Base-by-base conservation (phyloP, 2,329 filamentous ascomycete species). In the Cercospora beticola region DNA sequence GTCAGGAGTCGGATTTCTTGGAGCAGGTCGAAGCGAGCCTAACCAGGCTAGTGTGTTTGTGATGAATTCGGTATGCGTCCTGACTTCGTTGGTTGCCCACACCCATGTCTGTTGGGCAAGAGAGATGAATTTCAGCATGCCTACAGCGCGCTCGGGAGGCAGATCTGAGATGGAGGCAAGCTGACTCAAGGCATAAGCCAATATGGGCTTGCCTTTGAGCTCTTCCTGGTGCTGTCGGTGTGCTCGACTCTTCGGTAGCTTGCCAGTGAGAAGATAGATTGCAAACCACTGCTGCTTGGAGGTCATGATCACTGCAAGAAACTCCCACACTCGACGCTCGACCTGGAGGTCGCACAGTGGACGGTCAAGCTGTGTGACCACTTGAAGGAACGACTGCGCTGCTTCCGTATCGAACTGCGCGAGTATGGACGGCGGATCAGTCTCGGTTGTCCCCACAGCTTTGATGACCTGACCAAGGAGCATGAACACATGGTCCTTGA, bases 241-340 rank as follows among this genome's bases (percentile, higher is more conserved):
- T 84, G 85, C 59, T 82, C 5, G 90, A 87, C 73, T 95, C 89
- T 70, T 92, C 4, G 94, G 93, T 0, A 93, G 93, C 76, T 89
- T 90, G 23, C 94, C 95, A 6, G 93, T 97, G 46, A 98, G 87
- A 8, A 99, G 85, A 76, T 94, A 97, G 70, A 97, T 92, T 0
- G 94, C 92, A 83, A 99, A 92, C 92, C 94, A 98, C 77, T 97
- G 94, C 78, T 99, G 95, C 71, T 93, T 90, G 77, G 93, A 94
- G 72, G 91, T 91, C 69, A 99, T 87, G 58, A 98, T 90, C 3
- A 90, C 89, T 2, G 94, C 92, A 64, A 98, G 88, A 76, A 99
- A 89, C 66, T 87, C 88, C 95, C 94, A 99, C 21, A 93, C 90
- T 7, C 85, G 84, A 52, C 88, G 86, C 49, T 91, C 88, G 64